A percentile compares a stretch with the other conserved stretches of the same genome.
phyloP scores from a whole-genome alignment of 345 rosid species.

The Eucalyptus leucophloia region DNA sequence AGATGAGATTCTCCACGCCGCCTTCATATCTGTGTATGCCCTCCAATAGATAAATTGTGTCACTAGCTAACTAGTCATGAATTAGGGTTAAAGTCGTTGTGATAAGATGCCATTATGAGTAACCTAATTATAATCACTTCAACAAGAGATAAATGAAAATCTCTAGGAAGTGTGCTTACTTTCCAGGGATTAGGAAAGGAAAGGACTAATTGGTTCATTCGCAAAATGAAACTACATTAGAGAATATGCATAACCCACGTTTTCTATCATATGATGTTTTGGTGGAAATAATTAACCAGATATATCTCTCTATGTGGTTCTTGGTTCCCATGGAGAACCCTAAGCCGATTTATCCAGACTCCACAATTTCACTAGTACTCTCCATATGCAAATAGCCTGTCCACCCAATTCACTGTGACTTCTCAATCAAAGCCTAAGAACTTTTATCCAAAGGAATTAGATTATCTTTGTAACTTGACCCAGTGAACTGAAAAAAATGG shows the following conservation, averaged over 20 bases:
- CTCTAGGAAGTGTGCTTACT: background rate
- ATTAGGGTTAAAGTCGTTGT: background rate
- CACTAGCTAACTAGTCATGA: background rate
- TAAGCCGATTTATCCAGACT: background rate
- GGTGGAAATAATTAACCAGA: background rate
- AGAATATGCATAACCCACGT: background rate
- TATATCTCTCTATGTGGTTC: background rate
- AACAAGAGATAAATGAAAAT: background rate
- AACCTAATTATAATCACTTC: background rate
- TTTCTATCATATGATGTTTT: background rate
- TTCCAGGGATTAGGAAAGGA: background rate
- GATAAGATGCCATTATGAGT: background rate
- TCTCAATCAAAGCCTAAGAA: background rate
- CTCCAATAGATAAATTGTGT: background rate
- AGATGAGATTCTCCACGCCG: accelerated
- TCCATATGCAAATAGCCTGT: background rate
- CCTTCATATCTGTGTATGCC: background rate
- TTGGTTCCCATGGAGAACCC: background rate
- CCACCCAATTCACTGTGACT: background rate
- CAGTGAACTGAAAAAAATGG: background rate
- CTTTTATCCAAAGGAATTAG: background rate
- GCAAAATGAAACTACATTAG: background rate
- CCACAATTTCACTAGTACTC: background rate
- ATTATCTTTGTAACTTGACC: background rate
- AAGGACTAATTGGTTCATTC: background rate